phyloP scores from a whole-genome alignment of 495 filamentous ascomycete genomes.

The Sordaria brevicollis region DNA sequence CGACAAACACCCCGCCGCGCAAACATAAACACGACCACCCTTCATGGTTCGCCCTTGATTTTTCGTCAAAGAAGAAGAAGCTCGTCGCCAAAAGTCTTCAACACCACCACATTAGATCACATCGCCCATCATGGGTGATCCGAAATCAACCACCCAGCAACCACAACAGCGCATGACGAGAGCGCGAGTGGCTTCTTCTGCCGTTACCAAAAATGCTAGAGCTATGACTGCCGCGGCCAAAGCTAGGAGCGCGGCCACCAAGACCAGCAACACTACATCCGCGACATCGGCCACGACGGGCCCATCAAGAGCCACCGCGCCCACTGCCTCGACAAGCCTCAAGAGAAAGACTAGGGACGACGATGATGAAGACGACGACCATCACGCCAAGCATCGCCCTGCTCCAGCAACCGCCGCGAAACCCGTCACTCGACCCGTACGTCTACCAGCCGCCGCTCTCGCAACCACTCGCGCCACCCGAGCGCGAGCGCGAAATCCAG shows the following conservation, averaged over 20 bases:
- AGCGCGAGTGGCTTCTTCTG: conserved; percentile 44
- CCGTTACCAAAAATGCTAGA: conserved; percentile 24
- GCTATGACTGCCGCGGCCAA: conserved; percentile 27
- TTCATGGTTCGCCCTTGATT: not conserved
- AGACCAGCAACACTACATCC: conserved; percentile 7
- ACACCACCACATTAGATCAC: not conserved
- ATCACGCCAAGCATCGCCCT: conserved; percentile 18
- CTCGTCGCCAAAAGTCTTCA: not conserved
- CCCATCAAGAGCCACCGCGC: not conserved
- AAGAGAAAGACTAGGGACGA: conserved; percentile 40
- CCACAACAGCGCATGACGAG: conserved; percentile 52
- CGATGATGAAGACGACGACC: conserved; percentile 30
- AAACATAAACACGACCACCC: not conserved
- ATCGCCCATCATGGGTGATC: conserved; percentile 18
- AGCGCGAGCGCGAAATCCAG: conserved; percentile 34
- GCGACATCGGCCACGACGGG: conserved; percentile 10
- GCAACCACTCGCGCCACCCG: conserved; percentile 32
- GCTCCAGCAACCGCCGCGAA: not conserved
- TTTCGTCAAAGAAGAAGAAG: not conserved
- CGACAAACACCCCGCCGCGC: not conserved
- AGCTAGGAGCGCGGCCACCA: conserved; percentile 22
- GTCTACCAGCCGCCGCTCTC: conserved; percentile 11
- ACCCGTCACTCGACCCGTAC: conserved; percentile 9
- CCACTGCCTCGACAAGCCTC: not conserved
- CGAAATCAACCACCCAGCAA: conserved; percentile 26